Percentiles rank a stretch among this genome's conserved stretches.
These are phyloP conservation scores for Agroathelia rolfsii DNA, from an alignment of 1,284 basidiomycete species.

Conservation along the genomic window DNA sequence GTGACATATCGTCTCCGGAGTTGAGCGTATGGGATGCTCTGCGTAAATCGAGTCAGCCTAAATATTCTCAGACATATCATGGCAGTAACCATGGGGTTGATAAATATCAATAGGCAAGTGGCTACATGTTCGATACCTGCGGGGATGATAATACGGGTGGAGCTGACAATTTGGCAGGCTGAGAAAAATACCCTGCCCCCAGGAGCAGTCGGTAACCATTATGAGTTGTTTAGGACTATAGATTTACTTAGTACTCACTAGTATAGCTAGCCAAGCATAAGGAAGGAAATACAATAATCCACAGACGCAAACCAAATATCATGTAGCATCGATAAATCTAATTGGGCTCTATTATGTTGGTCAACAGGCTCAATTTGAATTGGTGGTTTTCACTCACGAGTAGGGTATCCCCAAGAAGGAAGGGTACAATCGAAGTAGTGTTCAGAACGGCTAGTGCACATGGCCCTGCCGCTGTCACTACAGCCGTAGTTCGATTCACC, in stretches of 20 bases:
- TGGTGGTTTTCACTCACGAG: constrained; percentile 13
- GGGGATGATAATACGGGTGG: constrained; percentile 10
- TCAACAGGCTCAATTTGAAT: background rate
- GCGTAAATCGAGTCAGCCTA: constrained; percentile 10
- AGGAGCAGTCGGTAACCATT: too few species aligned
- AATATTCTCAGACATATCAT: constrained; percentile 14
- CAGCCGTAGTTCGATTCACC: too few species aligned
- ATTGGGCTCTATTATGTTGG: too few species aligned
- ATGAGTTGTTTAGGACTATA: too few species aligned
- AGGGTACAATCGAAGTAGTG: constrained; percentile 14
- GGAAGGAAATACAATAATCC: constrained; percentile 11
- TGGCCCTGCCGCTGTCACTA: too few species aligned
- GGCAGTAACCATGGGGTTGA: constrained; percentile 14
- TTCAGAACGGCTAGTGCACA: constrained; percentile 16
- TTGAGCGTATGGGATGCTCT: constrained; percentile 8
- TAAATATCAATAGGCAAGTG: constrained; percentile 14
- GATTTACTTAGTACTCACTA: too few species aligned
- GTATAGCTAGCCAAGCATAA: constrained; percentile 16
- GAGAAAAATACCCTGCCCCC: too few species aligned
- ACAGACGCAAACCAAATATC: constrained; percentile 11
- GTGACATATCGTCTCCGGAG: constrained; percentile 15
- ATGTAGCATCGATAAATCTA: constrained; percentile 18
- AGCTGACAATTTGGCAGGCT: constrained; percentile 12
- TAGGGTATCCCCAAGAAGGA: constrained; percentile 17
- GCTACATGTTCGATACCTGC: constrained; percentile 16